phyloP scores from a whole-genome alignment of 2,329 filamentous ascomycete genomes.

The Hypomyces rosellus region DNA sequence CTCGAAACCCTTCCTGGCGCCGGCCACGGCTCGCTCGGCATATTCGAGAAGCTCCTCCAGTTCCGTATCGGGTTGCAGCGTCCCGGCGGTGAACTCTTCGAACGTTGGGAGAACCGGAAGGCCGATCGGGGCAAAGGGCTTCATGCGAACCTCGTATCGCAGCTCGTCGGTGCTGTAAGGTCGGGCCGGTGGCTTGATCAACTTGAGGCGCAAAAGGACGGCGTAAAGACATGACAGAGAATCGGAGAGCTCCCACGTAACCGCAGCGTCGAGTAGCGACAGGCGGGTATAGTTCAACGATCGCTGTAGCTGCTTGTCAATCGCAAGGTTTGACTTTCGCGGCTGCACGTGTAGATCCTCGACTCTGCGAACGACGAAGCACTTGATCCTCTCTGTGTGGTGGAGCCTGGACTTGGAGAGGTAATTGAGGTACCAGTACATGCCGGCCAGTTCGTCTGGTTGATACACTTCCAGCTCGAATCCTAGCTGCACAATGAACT shows the following conservation, averaged over 20 bases:
- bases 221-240: slow-evolving; percentile 58
- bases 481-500: slow-evolving; percentile 81
- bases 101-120: slow-evolving; percentile 62
- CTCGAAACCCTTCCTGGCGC: slow-evolving; percentile 52
- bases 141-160: slow-evolving; percentile 81
- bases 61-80: slow-evolving; percentile 32
- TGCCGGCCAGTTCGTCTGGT: slow-evolving; percentile 72
- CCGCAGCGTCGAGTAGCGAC: slow-evolving; percentile 58
- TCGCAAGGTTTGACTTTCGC: slow-evolving; percentile 16
- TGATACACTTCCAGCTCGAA: slow-evolving; percentile 93
- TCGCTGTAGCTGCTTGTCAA: slow-evolving; percentile 39
- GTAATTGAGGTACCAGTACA: slow-evolving; percentile 87
- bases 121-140: slow-evolving; percentile 65
- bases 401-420: slow-evolving; percentile 60
- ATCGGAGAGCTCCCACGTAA: slow-evolving; percentile 51
- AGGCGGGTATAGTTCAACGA: slow-evolving; percentile 52
- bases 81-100: slow-evolving; percentile 49
- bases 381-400: slow-evolving; percentile 67
- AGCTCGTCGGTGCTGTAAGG: slow-evolving; percentile 63
- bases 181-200: slow-evolving; percentile 45
- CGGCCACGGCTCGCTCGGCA: slow-evolving; percentile 39
- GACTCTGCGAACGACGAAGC: slow-evolving; percentile 47
- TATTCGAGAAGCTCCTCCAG: slow-evolving; percentile 37
- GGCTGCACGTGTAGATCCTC: slow-evolving; percentile 22
- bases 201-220: slow-evolving; percentile 51